phyloP scores from a whole-genome alignment of 768 basidiomycete species.

The Mycena galericulata region DNA sequence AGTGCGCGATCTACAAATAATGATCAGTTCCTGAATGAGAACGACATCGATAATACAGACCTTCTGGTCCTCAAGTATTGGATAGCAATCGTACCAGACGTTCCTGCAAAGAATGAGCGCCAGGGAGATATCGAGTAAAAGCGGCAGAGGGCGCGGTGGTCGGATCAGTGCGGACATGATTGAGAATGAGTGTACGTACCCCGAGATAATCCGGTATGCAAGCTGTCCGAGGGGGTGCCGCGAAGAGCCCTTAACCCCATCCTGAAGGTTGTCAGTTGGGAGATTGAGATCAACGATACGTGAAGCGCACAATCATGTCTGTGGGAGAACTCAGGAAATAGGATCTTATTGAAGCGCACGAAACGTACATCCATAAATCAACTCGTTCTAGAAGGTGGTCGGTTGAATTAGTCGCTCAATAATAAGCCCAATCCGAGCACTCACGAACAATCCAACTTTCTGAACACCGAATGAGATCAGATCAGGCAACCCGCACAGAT shows the following conservation, averaged over 20 bases:
- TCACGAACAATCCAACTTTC: slow-evolving; percentile 12
- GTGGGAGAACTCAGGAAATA: neutral
- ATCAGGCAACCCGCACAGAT: neutral
- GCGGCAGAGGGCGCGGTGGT: no score
- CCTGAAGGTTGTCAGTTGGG: neutral
- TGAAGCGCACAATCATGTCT: slow-evolving; percentile 2
- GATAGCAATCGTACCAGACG: slow-evolving; percentile 7
- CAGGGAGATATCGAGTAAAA: no score
- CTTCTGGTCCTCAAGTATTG: slow-evolving; percentile 9
- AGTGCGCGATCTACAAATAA: neutral
- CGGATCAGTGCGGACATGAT: neutral
- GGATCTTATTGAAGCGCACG: neutral
- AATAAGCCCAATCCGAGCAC: neutral
- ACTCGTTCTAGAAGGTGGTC: neutral
- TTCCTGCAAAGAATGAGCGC: no score
- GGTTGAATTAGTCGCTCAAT: no score
- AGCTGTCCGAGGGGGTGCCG: slow-evolving; percentile 8
- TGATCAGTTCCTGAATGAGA: neutral
- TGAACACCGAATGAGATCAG: neutral
- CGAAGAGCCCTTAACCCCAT: neutral
- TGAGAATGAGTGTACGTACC: neutral
- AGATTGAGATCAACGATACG: neutral
- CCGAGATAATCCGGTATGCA: neutral
- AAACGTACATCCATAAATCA: neutral
- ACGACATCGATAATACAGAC: neutral